Percentiles rank a stretch among this genome's conserved stretches.
These are phyloP conservation scores for Cyclanthera cordifolia DNA, from an alignment of 306 rosid genomes.

Conservation along the genomic window DNA sequence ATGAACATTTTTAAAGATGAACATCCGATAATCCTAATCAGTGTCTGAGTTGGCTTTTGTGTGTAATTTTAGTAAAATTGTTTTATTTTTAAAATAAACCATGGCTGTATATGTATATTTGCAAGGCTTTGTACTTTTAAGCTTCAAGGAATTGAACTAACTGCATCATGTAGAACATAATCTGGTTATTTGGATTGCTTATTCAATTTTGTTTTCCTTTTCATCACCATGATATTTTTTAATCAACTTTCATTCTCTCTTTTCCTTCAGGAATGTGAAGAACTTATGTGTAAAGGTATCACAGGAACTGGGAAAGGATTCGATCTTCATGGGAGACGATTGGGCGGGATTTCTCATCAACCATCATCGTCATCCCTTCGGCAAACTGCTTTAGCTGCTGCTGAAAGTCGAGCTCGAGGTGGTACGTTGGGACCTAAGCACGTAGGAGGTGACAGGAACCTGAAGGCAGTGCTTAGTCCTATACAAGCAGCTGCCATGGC, in stretches of 20 bases:
- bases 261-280: conserved; percentile 43
- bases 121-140: background rate
- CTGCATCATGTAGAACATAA: background rate
- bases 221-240: background rate
- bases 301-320: conserved; percentile 39
- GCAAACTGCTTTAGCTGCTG: conserved; percentile 39
- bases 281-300: conserved; percentile 40
- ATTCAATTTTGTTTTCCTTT: background rate
- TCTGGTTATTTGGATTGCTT: background rate
- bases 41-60: background rate
- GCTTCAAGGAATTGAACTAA: background rate
- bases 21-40: background rate
- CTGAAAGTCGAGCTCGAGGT: conserved; percentile 38
- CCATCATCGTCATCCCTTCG: conserved; percentile 27
- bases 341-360: conserved; percentile 40
- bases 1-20: background rate
- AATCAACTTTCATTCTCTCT: background rate
- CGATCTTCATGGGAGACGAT: conserved; percentile 35
- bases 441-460: conserved; percentile 38
- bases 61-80: background rate
- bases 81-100: background rate
- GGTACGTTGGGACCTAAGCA: conserved; percentile 47
- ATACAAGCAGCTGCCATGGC: conserved; percentile 62
- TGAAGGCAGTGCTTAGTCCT: conserved; percentile 42
- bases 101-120: background rate